Base-by-base conservation (phyloP, 2,329 filamentous ascomycete genomes). In the Aspergillus candidus region DNA sequence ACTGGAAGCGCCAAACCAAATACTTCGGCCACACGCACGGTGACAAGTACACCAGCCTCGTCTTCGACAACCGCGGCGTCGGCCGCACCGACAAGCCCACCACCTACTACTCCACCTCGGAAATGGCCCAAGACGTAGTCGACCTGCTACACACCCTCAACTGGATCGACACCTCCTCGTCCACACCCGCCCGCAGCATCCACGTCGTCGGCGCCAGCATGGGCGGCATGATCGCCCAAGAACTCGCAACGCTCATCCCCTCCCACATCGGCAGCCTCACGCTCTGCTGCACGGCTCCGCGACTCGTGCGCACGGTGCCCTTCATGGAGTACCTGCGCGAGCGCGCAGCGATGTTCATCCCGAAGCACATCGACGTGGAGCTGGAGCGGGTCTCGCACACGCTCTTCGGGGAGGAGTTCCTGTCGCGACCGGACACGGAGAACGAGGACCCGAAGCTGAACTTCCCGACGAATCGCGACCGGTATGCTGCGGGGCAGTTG, bases 201-300 rank as follows among this genome's bases (percentile, higher is more conserved):
- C 82, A 95, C 68, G 63, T 94, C 41, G 73, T 86, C 30, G 89
- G 88, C 44, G 81, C 91, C 52, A 88, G 83, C 47, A 86, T 94
- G 77, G 88, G 88, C 51, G 88, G 89, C 58, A 94, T 95, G 89
- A 91, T 95, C 56, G 80, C 86, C 2, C 89, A 94, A 66, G 89
- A 95, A 68, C 60, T 95, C 4, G 77, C 43, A 5, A 56, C 60
- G 46, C 49, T 63, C 4, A 57, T 63, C 31, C 59, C 61, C 3
- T 50, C 67, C 11, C 71, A 77, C 37, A 61, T 86, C 41, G 68
- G 70, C 17, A 78, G 75, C 12, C 68, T 87, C 13, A 75, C 69
- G 30, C 73, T 87, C 3, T 66, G 82, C 49, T 80, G 76, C 62
- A 86, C 83, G 2, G 78, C 81, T 1, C 76, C 80, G 4, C 62